Evolutionary conservation across 1,284 basidiomycete species (phyloP), one percentile per base, ranked within the genome.

Genomic region (Ustilago loliicola): DNA sequence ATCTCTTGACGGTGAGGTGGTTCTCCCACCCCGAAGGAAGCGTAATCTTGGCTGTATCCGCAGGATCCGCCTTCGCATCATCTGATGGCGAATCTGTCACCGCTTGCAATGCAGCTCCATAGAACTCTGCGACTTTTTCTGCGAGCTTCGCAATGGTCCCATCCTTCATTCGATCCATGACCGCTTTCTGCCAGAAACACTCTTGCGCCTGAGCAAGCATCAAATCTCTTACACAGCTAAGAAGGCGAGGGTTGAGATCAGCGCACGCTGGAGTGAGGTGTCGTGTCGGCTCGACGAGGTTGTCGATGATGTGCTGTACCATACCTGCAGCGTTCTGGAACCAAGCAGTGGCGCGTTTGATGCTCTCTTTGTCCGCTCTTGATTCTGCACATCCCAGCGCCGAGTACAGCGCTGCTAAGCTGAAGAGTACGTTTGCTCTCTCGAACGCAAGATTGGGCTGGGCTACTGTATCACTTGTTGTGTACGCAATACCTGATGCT

Each of bases 161-260:
- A 80, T 96, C 95, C 88, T 94, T 95, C 87, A 92, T 89, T 72
- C 91, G 88, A 85, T 94, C 74, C 40, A 94, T 88, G 74, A 93
- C 92, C 7, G 95, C 96, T 79, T 93, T 91, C 85, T 97, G 95
- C 96, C 96, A 98, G 61, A 92, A 94, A 83, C 95, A 97, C 88
- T 99, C 96, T 83, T 98, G 96, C 0, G 95, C 96, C 87, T 98
- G 95, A 0, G 95, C 95, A 1, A 98, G 89, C 90, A 95, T 93
- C 62, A 98, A 89, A 75, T 88, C 90, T 80, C 93, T 90, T 25
- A 98, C 84, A 25, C 91, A 89, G 50, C 88, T 89, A 25, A 95
- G 82, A 89, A 86, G 96, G 93, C 27, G 87, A 83, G 45, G 86
- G 84, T 15, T 83, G 79, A 54, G 86, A 81, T 77, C 87, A 69